Evolutionary conservation across 2,329 filamentous ascomycete genomes (phyloP).

Genomic region (Fusarium verrucosum): DNA sequence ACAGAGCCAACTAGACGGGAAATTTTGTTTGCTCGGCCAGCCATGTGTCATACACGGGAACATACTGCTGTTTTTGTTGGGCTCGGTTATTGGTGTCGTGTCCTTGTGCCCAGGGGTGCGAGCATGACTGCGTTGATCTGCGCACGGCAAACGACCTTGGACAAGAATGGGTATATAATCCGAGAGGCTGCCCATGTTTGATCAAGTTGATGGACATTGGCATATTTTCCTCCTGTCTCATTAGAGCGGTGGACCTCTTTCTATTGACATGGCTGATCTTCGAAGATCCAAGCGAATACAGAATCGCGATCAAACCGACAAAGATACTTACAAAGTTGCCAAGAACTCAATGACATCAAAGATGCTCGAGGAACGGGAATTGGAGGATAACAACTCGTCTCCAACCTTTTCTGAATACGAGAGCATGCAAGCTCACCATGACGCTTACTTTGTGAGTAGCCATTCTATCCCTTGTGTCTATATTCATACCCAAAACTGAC

Average conservation of each 20-base stretch:
- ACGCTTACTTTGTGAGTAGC: no score
- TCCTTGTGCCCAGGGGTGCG: background rate
- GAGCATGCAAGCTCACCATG: no score
- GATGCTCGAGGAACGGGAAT: fast-evolving
- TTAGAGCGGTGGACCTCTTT: fast-evolving
- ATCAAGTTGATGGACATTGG: background rate
- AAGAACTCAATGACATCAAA: background rate
- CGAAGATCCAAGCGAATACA: background rate
- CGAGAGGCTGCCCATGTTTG: background rate
- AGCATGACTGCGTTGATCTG: background rate
- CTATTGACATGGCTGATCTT: background rate
- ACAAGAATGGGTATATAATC: background rate
- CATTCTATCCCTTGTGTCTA: background rate
- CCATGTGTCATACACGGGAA: background rate
- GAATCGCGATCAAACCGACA: background rate
- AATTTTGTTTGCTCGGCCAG: background rate
- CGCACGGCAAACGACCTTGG: background rate
- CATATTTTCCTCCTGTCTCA: background rate
- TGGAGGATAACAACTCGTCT: fast-evolving
- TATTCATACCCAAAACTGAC: background rate
- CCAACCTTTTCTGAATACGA: no score
- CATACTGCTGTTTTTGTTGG: background rate
- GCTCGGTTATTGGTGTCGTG: background rate
- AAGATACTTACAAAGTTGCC: background rate
- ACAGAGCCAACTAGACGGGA: background rate